A percentile compares a stretch with the other conserved stretches of the same genome.
phyloP scores from a whole-genome alignment of 441 rosid genomes.

The Croton setiger region DNA sequence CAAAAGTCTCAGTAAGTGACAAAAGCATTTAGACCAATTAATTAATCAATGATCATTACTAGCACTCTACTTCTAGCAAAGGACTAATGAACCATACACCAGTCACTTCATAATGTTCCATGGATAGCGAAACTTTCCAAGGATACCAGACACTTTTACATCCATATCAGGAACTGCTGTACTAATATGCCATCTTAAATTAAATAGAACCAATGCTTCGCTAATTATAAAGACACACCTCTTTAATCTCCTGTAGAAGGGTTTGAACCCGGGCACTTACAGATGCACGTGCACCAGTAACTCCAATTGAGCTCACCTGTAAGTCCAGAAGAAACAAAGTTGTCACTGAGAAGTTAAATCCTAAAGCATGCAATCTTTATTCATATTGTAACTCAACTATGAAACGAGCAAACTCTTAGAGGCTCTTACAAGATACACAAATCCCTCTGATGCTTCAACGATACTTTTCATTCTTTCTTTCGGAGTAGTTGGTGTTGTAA shows the following conservation, averaged over 20 bases:
- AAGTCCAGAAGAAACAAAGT: constrained; percentile 20
- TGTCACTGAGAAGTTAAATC: background rate
- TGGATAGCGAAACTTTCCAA: too few species aligned
- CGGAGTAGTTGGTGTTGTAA: constrained; percentile 96
- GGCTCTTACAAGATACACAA: constrained; percentile 80
- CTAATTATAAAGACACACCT: constrained; percentile 35
- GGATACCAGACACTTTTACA: too few species aligned
- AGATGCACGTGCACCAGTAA: constrained; percentile 83
- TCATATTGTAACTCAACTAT: constrained; percentile 1
- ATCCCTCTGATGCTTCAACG: constrained; percentile 85
- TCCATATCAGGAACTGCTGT: background rate
- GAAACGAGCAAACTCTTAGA: constrained; percentile 6
- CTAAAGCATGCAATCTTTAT: background rate
- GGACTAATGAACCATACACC: background rate
- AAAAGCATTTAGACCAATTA: background rate
- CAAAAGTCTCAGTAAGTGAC: background rate
- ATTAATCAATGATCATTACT: background rate
- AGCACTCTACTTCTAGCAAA: background rate
- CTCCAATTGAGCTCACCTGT: constrained; percentile 88
- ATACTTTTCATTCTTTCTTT: constrained; percentile 77
- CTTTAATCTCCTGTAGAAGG: constrained; percentile 68
- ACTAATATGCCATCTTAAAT: background rate
- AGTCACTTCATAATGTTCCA: too few species aligned
- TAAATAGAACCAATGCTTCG: too few species aligned
- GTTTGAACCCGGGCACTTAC: constrained; percentile 57